A percentile compares a stretch with the other conserved stretches of the same genome.
Evolutionary conservation across 1,284 basidiomycete genomes (phyloP).

Genomic region (Leccinum cinnamomeum): DNA sequence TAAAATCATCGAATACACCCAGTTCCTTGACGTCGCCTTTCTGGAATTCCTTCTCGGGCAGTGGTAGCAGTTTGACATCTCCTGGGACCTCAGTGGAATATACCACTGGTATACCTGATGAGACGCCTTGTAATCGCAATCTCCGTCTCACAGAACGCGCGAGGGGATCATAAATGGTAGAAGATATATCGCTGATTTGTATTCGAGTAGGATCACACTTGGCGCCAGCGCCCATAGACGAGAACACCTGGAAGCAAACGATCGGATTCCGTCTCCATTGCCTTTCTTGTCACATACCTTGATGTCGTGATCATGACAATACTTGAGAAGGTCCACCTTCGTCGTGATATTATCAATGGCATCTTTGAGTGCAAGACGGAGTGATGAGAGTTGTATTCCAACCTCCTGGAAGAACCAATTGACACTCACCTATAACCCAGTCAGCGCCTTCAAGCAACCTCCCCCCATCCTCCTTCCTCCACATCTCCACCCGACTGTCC

Average conservation of each 20-base stretch:
- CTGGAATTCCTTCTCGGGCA: conserved; percentile 90
- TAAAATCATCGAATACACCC: conserved; percentile 90
- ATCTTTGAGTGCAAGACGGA: conserved; percentile 46
- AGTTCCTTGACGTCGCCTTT: conserved; percentile 92
- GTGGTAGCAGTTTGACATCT: conserved; percentile 85
- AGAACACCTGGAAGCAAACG: conserved; percentile 67
- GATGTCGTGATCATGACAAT: conserved; percentile 75
- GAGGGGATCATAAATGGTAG: conserved; percentile 93
- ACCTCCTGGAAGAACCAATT: conserved; percentile 5
- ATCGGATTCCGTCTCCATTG: conserved; percentile 10
- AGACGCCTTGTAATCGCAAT: conserved; percentile 69
- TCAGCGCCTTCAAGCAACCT: conserved; percentile 76
- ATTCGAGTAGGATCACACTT: conserved; percentile 95
- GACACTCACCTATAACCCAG: conserved; percentile 79
- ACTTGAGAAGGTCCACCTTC: conserved; percentile 86
- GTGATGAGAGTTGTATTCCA: conserved; percentile 15
- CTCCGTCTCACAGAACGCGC: conserved; percentile 87
- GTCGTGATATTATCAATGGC: conserved; percentile 97
- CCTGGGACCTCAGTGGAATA: conserved; percentile 94
- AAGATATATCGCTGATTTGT: conserved; percentile 94
- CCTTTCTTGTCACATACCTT: conserved; percentile 48
- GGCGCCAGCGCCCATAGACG: conserved; percentile 97
- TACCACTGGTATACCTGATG: conserved; percentile 86
- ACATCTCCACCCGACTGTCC: conserved; percentile 81
- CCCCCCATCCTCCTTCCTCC: conserved; percentile 77